These are phyloP conservation scores for Bacterosira constricta DNA, from an alignment of 108 stramenopile species.

Conservation along the genomic window DNA sequence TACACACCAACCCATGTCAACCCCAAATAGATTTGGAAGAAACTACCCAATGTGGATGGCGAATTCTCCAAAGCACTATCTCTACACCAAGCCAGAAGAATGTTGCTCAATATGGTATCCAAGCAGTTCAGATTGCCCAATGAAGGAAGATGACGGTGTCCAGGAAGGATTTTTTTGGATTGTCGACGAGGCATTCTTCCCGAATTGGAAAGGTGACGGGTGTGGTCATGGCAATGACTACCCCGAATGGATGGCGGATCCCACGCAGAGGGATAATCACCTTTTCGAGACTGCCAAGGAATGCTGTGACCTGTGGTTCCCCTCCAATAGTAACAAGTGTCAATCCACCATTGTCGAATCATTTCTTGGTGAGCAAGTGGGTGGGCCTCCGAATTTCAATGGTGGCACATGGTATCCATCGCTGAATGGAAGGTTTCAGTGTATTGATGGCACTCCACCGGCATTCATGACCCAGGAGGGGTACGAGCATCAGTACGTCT, in stretches of 20 bases:
- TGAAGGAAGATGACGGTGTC: not conserved
- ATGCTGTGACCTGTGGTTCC: conserved; percentile 6
- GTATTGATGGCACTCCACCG: not conserved
- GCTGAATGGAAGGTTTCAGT: conserved; percentile 3
- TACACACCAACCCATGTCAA: no score
- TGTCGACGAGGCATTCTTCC: not conserved
- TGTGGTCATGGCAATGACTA: conserved; percentile 10
- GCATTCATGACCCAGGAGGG: not conserved
- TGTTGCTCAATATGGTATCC: conserved; percentile 5
- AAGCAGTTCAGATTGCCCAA: not conserved
- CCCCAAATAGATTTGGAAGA: not conserved
- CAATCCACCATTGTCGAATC: conserved; percentile 2
- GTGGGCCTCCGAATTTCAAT: not conserved
- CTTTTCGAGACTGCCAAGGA: conserved; percentile 4
- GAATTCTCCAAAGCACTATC: not conserved
- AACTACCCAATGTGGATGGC: conserved; percentile 9
- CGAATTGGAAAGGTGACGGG: conserved; percentile 6
- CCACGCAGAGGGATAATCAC: not conserved
- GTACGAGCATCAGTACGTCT: not conserved
- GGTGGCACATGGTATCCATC: conserved; percentile 9
- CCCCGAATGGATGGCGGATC: conserved; percentile 11
- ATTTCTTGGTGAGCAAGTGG: not conserved
- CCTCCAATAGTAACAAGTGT: not conserved
- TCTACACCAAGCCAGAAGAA: conserved; percentile 4
- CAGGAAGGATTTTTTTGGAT: conserved; percentile 12